These are phyloP conservation scores for Mortierella sp. DNA, from an alignment of 371 early-diverging fungal species.

Conservation along the genomic window DNA sequence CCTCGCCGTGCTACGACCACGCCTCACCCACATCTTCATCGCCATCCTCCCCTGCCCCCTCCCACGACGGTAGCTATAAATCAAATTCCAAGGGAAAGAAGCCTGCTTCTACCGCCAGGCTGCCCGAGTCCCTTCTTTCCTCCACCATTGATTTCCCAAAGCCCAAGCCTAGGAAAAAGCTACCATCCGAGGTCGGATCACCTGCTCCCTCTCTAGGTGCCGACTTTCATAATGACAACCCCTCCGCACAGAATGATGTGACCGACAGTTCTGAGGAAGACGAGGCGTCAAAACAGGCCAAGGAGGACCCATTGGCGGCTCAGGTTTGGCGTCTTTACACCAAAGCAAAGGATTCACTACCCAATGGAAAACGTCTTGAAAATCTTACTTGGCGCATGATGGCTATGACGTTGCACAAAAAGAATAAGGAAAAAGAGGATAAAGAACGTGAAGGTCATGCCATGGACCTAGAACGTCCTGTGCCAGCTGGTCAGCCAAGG, in stretches of 20 bases:
- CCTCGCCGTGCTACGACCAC: slow-evolving; percentile 46
- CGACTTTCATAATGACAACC: slow-evolving; percentile 19
- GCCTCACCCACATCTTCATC: slow-evolving; percentile 52
- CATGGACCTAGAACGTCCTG: slow-evolving; percentile 43
- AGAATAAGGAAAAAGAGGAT: slow-evolving; percentile 57
- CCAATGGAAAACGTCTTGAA: slow-evolving; percentile 74
- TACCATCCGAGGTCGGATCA: slow-evolving; percentile 49
- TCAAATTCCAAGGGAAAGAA: slow-evolving; percentile 40
- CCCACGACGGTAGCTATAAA: slow-evolving; percentile 50
- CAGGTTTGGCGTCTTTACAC: slow-evolving; percentile 80
- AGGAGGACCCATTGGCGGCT: slow-evolving; percentile 69
- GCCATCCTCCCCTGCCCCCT: slow-evolving; percentile 53
- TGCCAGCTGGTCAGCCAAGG: slow-evolving; percentile 47
- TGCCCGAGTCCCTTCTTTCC: slow-evolving; percentile 53
- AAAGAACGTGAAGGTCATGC: slow-evolving; percentile 37
- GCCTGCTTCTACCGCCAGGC: slow-evolving; percentile 22
- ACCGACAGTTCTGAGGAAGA: slow-evolving; percentile 62
- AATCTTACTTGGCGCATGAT: slow-evolving; percentile 82
- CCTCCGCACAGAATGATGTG: slow-evolving; percentile 12
- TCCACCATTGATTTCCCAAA: slow-evolving; percentile 56
- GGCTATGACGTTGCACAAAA: slow-evolving; percentile 69
- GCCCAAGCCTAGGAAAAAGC: slow-evolving; percentile 53
- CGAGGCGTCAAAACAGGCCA: slow-evolving; percentile 54
- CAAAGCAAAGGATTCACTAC: slow-evolving; percentile 75
- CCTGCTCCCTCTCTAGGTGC: slow-evolving; percentile 30